A percentile compares a stretch with the other conserved stretches of the same genome.
Conservation (phyloP, 257 asterid genomes). For the Scutellaria minor region DNA sequence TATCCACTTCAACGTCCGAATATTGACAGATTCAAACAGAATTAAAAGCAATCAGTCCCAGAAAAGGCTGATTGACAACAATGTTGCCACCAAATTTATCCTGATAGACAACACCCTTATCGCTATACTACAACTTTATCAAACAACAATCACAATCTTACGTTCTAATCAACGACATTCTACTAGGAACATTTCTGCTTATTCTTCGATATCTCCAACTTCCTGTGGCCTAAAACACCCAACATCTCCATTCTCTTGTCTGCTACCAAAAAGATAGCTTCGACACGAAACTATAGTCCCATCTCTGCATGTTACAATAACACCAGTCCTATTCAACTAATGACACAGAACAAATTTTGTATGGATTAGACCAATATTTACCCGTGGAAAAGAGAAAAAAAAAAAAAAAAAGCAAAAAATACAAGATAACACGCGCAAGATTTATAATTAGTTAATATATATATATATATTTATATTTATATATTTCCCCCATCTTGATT, state of each 20-base stretch:
- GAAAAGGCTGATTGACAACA: slow-evolving; percentile 7
- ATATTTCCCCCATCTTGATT: slow-evolving; percentile 19
- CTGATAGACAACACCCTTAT: slow-evolving; percentile 12
- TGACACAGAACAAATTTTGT: too few relatives aligned
- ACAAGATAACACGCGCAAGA: neutral
- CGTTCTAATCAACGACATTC: slow-evolving; percentile 9
- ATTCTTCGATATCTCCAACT: too few relatives aligned
- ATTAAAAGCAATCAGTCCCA: slow-evolving; percentile 2
- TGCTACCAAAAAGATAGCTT: too few relatives aligned
- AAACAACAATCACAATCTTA: slow-evolving; percentile 3
- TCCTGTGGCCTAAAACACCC: too few relatives aligned
- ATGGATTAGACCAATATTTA: too few relatives aligned
- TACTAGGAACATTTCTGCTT: neutral
- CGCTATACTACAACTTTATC: neutral
- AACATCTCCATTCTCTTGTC: too few relatives aligned
- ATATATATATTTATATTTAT: neutral
- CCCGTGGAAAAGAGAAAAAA: neutral
- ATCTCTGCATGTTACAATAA: too few relatives aligned
- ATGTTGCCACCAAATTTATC: neutral
- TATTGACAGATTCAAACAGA: neutral
- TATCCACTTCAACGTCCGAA: too few relatives aligned
- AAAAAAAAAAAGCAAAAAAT: neutral
- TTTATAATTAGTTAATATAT: neutral
- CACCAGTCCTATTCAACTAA: too few relatives aligned
- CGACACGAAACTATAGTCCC: too few relatives aligned